phyloP scores from a whole-genome alignment of 192 early-diverging fungal genomes.

The Powellomyces hirtus region DNA sequence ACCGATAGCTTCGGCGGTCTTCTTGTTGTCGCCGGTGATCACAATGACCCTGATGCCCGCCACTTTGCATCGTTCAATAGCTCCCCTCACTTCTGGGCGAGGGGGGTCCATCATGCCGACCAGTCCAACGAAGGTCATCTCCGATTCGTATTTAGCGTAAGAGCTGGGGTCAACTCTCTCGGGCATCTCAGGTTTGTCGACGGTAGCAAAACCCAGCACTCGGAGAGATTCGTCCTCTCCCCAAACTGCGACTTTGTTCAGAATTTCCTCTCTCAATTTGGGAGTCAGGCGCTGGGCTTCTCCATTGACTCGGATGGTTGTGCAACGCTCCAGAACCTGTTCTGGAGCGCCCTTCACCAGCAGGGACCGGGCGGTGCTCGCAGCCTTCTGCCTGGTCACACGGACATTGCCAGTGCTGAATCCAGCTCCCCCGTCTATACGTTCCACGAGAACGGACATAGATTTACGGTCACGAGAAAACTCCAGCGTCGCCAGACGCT shows the following conservation, averaged over 20 bases:
- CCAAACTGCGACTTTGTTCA: slow-evolving; percentile 68
- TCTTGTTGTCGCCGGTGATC: slow-evolving; percentile 97
- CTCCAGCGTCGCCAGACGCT: slow-evolving; percentile 75
- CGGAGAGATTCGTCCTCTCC: slow-evolving; percentile 78
- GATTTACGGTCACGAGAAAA: slow-evolving; percentile 98
- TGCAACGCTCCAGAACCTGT: slow-evolving; percentile 73
- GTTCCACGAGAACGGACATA: slow-evolving; percentile 86
- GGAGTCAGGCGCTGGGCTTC: slow-evolving; percentile 66
- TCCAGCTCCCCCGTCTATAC: slow-evolving; percentile 9
- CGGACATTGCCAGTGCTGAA: background rate
- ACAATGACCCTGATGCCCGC: slow-evolving; percentile 98
- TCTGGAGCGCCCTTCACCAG: slow-evolving; percentile 91
- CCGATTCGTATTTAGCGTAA: slow-evolving; percentile 72
- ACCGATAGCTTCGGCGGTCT: slow-evolving; percentile 95
- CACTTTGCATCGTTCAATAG: slow-evolving; percentile 81
- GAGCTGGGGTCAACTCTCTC: slow-evolving; percentile 51
- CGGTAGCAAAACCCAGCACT: slow-evolving; percentile 85
- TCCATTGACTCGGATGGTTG: slow-evolving; percentile 58
- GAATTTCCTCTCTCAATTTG: slow-evolving; percentile 56
- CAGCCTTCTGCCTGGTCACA: background rate
- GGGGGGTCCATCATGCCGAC: slow-evolving; percentile 98
- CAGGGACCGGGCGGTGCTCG: slow-evolving; percentile 60
- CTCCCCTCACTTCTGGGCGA: slow-evolving; percentile 79
- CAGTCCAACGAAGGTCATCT: slow-evolving; percentile 92
- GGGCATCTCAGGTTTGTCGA: slow-evolving; percentile 70